Percentiles rank a stretch among this genome's conserved stretches.
Evolutionary conservation across 192 early-diverging fungal species (phyloP).

Genomic region (Chytriomyces sp.): DNA sequence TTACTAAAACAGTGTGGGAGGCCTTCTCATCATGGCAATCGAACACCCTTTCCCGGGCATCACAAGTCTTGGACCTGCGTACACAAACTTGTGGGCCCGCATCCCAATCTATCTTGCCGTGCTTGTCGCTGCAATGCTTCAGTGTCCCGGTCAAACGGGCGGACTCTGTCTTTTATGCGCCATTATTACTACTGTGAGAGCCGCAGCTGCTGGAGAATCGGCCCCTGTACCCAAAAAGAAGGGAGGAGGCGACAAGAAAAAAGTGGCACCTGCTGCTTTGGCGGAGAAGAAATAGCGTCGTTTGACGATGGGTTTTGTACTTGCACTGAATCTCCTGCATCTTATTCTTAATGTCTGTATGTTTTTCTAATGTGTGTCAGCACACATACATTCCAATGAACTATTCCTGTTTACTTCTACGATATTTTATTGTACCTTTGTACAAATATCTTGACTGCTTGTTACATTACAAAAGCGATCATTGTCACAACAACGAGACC

Average conservation of each 20-base stretch:
- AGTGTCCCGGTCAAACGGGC: conserved; percentile 32
- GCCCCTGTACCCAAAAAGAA: conserved; percentile 8
- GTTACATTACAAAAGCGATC: no score
- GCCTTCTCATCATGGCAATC: conserved; percentile 32
- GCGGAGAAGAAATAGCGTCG: no score
- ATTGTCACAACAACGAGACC: no score
- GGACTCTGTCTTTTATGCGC: conserved; percentile 37
- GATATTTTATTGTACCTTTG: no score
- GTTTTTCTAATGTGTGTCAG: no score
- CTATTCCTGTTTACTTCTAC: no score
- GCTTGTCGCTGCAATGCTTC: conserved; percentile 31
- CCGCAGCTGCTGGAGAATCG: conserved; percentile 33
- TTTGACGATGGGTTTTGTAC: no score
- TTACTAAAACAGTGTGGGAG: conserved; percentile 17
- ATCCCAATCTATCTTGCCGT: conserved; percentile 23
- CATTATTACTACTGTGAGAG: conserved; percentile 31
- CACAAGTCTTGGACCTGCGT: conserved; percentile 22
- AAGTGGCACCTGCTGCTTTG: no score
- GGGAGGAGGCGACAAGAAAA: conserved; percentile 1
- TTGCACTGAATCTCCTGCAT: no score
- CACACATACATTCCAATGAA: no score
- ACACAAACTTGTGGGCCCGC: conserved; percentile 31
- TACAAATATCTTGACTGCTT: no score
- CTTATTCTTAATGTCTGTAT: no score
- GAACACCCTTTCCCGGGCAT: conserved; percentile 29